Evolutionary conservation across 345 rosid genomes (phyloP).

Genomic region (Lumnitzera racemosa): DNA sequence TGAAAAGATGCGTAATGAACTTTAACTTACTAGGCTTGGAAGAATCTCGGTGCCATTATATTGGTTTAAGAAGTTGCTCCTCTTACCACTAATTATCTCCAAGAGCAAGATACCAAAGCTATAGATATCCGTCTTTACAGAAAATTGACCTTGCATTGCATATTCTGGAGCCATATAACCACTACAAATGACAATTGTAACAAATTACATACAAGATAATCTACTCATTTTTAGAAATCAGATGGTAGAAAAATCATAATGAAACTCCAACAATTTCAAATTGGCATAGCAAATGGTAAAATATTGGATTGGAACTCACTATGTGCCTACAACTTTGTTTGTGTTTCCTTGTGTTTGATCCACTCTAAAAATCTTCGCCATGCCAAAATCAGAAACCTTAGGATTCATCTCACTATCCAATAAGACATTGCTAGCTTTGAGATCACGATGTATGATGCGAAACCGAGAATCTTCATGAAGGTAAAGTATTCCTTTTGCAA

Average conservation of each 20-base stretch:
- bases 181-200: constrained; percentile 7
- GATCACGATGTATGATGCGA: constrained; percentile 21
- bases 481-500: constrained; percentile 21
- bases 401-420: constrained; percentile 19
- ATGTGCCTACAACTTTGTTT: constrained; percentile 16
- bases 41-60: neutral
- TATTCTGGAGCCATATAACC: constrained; percentile 47
- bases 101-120: constrained; percentile 21
- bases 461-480: constrained; percentile 19
- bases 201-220: no score
- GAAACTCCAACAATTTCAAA: no score
- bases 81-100: constrained; percentile 30
- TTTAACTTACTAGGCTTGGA: constrained; percentile 5
- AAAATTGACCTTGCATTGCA: constrained; percentile 22
- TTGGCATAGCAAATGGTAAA: neutral
- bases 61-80: constrained; percentile 16
- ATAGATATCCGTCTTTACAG: constrained; percentile 29
- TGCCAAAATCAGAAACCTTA: constrained; percentile 25
- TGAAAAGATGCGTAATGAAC: neutral
- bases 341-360: constrained; percentile 18
- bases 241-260: neutral
- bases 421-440: constrained; percentile 24
- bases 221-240: neutral
- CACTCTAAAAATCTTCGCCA: constrained; percentile 12
- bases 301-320: constrained; percentile 8